Percentiles rank a stretch among this genome's conserved stretches.
phyloP scores from a whole-genome alignment of 257 asterid genomes.

The Lycium barbarum region DNA sequence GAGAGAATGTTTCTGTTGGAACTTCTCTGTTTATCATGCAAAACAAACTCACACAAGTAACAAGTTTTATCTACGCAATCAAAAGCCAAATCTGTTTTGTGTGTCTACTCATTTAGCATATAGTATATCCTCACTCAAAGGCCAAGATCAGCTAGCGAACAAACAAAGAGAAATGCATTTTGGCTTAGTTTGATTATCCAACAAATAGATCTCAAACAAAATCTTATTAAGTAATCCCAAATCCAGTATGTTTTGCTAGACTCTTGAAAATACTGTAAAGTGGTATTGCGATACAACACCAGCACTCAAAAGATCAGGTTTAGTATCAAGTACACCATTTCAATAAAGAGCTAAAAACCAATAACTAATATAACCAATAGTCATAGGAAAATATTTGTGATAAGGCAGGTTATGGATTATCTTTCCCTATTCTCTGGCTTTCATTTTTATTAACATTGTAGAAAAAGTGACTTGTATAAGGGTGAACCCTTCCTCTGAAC shows the following conservation, averaged over 20 bases:
- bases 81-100: constrained; percentile 18
- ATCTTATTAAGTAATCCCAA: not conserved
- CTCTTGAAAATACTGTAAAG: not conserved
- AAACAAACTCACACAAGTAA: constrained; percentile 5
- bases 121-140: constrained; percentile 7
- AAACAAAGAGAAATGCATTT: not conserved
- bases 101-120: not conserved
- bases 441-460: constrained; percentile 21
- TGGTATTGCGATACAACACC: not conserved
- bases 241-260: not conserved
- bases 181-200: constrained; percentile 5
- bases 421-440: not conserved
- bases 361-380: not conserved
- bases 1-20: not conserved
- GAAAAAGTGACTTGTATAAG: not conserved
- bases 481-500: constrained; percentile 1
- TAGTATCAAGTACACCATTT: not conserved
- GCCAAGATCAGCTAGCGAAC: constrained; percentile 15
- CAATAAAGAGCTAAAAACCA: not conserved
- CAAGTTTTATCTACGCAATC: constrained; percentile 9
- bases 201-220: not conserved
- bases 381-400: not conserved
- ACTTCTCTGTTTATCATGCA: not conserved
- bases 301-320: not conserved
- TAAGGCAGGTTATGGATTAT: not conserved